Conservation (phyloP, 768 basidiomycete genomes). For the Mycena alexandri region DNA sequence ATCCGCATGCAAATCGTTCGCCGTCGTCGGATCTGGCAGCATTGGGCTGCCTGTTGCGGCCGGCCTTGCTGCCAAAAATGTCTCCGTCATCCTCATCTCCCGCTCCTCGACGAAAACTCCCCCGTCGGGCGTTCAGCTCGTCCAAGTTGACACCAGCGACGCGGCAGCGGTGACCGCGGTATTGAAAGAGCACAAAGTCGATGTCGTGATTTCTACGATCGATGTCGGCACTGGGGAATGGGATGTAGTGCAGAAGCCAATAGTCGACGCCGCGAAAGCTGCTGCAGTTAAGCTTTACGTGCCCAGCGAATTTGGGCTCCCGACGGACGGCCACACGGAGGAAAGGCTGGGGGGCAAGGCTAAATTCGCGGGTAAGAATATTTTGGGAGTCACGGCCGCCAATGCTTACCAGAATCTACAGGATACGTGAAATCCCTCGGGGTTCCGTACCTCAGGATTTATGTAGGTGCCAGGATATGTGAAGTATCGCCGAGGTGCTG, state of each 20-base stretch:
- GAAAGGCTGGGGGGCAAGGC: conserved; percentile 45
- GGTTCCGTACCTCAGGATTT: not conserved
- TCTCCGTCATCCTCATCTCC: no score
- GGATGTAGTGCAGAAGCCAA: not conserved
- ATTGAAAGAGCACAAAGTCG: conserved; percentile 43
- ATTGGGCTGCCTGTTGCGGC: no score
- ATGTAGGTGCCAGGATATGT: not conserved
- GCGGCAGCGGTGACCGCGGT: not conserved
- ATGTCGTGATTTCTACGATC: conserved; percentile 51
- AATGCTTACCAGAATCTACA: not conserved
- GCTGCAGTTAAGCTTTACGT: conserved; percentile 54
- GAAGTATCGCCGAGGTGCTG: not conserved
- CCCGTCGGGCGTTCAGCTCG: no score
- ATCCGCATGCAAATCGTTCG: no score
- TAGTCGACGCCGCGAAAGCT: conserved; percentile 50
- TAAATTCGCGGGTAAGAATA: conserved; percentile 42
- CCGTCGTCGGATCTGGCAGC: no score
- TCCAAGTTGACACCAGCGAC: no score
- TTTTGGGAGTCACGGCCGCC: not conserved
- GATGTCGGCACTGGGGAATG: not conserved
- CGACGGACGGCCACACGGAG: conserved; percentile 37
- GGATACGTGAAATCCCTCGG: not conserved
- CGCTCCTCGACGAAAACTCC: no score
- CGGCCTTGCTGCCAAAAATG: no score
- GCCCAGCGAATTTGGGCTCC: conserved; percentile 50